Evolutionary conservation across 768 basidiomycete species (phyloP), one percentile per base, ranked within the genome.

Genomic region (Neoboletus magnificus): DNA sequence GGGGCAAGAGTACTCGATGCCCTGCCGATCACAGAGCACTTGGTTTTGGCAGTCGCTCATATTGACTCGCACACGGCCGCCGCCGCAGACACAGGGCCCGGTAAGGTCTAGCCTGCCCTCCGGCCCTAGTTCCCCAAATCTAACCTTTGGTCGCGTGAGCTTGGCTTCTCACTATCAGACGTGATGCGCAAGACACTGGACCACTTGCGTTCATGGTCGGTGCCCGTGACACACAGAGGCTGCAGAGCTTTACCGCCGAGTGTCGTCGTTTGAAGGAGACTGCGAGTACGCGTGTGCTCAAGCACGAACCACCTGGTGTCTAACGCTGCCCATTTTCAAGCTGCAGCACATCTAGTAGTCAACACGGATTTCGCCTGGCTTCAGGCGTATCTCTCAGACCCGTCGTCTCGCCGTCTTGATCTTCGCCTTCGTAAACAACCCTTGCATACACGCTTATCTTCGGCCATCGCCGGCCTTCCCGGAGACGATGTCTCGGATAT

Each of bases 401-500:
- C 40, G 7, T 35, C 52, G 7, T 64, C 59, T 41, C 44, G 44
- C 46, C 49, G 55, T 20, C 36, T 53, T 48, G 87, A 91, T 71
- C 72, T 91, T 23, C 82, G 87, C 18, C 44, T 74, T 40, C 66
- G 73, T 7, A 76, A 69, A 44, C 72, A 71, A 56, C 80, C 84
- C 1, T 61, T 85, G n/a, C 72, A 80, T 54, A 64, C 71, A 9
- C 80, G 79, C 11, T 76, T 92, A 23, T 87, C 89, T 20, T 63
- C 74, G 1, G 80, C 86, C 2, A 73, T 73, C 62, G 86, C 89
- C 10, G 90, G 90, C 2, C 64, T 75, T 41, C 77, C 82, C 18
- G 83, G 80, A 8, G 81, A 89, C 59, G 90, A 91, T 53, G 54
- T 68, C 3, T 66, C 69, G 8, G 89, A 91, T 70, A 74, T 85